Base-by-base conservation (phyloP, 805 yeast genomes). In the Nakazawaea anatomiae region DNA sequence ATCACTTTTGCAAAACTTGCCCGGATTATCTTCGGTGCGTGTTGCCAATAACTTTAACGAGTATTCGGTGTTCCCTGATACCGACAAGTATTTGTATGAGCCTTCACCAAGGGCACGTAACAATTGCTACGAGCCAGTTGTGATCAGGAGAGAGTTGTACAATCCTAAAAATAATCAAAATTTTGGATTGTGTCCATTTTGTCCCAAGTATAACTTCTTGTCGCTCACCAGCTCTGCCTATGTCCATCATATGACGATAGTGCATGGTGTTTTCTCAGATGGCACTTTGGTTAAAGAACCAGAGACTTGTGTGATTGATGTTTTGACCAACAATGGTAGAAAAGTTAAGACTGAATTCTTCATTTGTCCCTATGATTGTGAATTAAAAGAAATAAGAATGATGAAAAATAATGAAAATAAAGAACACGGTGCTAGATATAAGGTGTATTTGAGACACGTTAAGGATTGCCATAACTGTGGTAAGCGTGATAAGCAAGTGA, bases 181-280 rank as follows among this genome's bases (percentile, higher is more conserved):
- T 4, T 11, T 10, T 7, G 53, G 53, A 5, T 41, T 50, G 12
- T 50, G 53, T 28, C 53, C 53, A 10, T 50, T 41, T 18, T 50
- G 53, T 32, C 35, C 36, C 4, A 14, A 35, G 6, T 6, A 18
- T 4, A 50, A 46, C 6, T 65, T 64, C 40, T 57, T 56, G 49
- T 59, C 56, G 44, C 54, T 66, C 40, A 65, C 60, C 53, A 59
- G 59, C 35, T 62, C 67, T 18, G 61, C 61, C 41, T 65, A 64
- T 45, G 48, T 65, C 27, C 69, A 65, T 43, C 69, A 65, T 49
- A 50, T 65, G 58, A 60, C 63, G 18, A 64, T 62, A 44, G 57
- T 53, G 39, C 69, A 65, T 51, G 69, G 69, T 7, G 60, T 64
- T 4, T 60, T 60, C 44, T 62, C 69, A 8, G 59, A 63, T 42